Conservation (phyloP, 2,329 filamentous ascomycete species). For the Samsoniella hepiali region DNA sequence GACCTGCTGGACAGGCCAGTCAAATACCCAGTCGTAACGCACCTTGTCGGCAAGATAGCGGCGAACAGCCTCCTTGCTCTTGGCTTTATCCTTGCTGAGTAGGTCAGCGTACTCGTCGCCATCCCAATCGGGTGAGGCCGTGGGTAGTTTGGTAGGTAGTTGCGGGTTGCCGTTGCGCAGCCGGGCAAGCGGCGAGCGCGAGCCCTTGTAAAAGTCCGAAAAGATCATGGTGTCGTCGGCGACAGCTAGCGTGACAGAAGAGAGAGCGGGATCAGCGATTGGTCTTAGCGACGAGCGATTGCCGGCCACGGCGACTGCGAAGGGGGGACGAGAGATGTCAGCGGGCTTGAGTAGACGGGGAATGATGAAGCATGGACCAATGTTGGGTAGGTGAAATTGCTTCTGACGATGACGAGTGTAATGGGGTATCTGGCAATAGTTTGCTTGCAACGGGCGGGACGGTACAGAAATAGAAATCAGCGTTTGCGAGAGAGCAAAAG, state of each 20-base stretch:
- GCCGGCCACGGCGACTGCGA: constrained; percentile 3
- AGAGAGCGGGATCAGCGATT: neutral
- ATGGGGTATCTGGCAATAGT: neutral
- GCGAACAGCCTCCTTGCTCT: constrained; percentile 61
- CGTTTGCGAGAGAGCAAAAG: neutral
- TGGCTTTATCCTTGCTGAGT: constrained; percentile 58
- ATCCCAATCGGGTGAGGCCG: constrained; percentile 33
- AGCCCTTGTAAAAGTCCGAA: constrained; percentile 57
- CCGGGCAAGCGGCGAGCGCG: constrained; percentile 51
- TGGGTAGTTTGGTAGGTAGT: constrained; percentile 29
- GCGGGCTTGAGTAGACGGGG: neutral
- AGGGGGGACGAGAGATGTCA: neutral
- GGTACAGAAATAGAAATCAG: neutral
- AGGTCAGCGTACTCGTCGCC: constrained; percentile 58
- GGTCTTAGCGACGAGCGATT: neutral
- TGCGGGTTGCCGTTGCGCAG: constrained; percentile 41
- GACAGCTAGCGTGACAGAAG: neutral
- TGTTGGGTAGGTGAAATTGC: neutral
- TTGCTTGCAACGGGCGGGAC: neutral
- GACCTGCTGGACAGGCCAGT: constrained; percentile 45
- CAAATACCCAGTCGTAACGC: constrained; percentile 58
- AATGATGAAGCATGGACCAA: neutral
- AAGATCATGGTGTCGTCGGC: constrained; percentile 47
- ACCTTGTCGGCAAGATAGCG: constrained; percentile 53
- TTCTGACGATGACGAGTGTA: too few species aligned